Conservation (phyloP, 1,139 yeast species). For the Blastobotrys petasosporus region DNA sequence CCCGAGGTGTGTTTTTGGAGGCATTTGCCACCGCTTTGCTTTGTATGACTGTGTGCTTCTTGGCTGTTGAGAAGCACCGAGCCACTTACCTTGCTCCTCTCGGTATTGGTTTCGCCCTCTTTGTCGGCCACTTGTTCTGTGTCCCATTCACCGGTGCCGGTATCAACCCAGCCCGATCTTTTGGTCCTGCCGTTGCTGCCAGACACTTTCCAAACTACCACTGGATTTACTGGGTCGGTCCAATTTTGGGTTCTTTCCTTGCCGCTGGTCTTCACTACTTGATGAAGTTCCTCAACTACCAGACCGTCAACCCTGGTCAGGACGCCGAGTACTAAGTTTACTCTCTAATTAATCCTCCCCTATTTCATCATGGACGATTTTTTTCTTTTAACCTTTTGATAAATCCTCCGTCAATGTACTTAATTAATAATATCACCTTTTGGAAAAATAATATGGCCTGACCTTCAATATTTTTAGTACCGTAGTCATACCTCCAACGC, state of each 20-base stretch:
- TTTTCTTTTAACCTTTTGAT: too few relatives aligned
- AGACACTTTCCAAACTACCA: slow-evolving; percentile 70
- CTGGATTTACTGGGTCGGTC: slow-evolving; percentile 95
- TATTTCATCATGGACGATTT: neutral
- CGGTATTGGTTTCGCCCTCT: slow-evolving; percentile 74
- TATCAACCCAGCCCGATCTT: slow-evolving; percentile 82
- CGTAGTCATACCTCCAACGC: too few relatives aligned
- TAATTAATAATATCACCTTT: neutral
- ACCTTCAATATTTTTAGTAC: neutral
- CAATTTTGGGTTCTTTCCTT: slow-evolving; percentile 60
- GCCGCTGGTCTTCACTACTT: slow-evolving; percentile 65
- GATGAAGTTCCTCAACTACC: slow-evolving; percentile 61
- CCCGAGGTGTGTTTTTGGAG: slow-evolving; percentile 78
- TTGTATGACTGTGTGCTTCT: slow-evolving; percentile 69
- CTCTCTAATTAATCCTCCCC: neutral
- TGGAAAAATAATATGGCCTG: neutral
- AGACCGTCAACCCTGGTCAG: slow-evolving; percentile 68
- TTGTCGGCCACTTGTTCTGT: slow-evolving; percentile 75
- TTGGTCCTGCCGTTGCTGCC: slow-evolving; percentile 78
- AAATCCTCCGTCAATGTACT: neutral
- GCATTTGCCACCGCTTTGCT: slow-evolving; percentile 73
- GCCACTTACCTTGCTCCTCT: slow-evolving; percentile 79
- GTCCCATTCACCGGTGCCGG: slow-evolving; percentile 91
- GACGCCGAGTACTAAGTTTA: slow-evolving; percentile 39
- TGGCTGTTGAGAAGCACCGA: slow-evolving; percentile 78